Evolutionary conservation across 2,329 filamentous ascomycete species (phyloP).

Genomic region (Fusarium sp.): DNA sequence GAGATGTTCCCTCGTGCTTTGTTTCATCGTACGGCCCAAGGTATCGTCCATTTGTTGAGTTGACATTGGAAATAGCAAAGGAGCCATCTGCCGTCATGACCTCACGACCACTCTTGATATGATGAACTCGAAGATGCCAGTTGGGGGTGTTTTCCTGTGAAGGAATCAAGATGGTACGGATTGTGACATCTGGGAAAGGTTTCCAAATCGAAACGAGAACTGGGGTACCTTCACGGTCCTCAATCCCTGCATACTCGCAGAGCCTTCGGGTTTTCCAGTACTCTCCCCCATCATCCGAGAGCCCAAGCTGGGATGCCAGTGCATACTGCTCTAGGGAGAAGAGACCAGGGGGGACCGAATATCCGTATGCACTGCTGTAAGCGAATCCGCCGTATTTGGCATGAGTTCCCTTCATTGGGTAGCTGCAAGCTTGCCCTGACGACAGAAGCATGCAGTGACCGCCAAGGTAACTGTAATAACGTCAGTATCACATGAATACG

Average conservation of each 20-base stretch:
- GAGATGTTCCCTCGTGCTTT: conserved; percentile 63
- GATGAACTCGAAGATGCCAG: conserved; percentile 78
- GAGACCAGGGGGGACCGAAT: conserved; percentile 80
- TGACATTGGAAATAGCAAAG: conserved; percentile 75
- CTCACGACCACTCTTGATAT: conserved; percentile 69
- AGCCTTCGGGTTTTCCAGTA: conserved; percentile 82
- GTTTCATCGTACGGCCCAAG: conserved; percentile 62
- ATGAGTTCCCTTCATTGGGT: conserved; percentile 84
- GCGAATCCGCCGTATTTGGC: conserved; percentile 86
- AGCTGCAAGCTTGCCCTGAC: conserved; percentile 84
- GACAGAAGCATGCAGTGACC: conserved; percentile 81
- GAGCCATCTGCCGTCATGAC: conserved; percentile 80
- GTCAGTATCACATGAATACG: conserved; percentile 3
- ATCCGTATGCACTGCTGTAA: conserved; percentile 81
- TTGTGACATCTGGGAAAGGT: conserved; percentile 75
- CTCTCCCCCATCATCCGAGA: conserved; percentile 82
- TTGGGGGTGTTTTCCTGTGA: conserved; percentile 69
- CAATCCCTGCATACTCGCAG: conserved; percentile 73
- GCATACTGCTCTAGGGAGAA: conserved; percentile 83
- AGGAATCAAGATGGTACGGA: conserved; percentile 75
- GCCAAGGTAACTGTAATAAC: conserved; percentile 67
- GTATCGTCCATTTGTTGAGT: conserved; percentile 61
- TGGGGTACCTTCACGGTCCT: conserved; percentile 65
- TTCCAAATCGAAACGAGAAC: conserved; percentile 78
- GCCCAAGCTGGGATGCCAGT: conserved; percentile 78